Conservation (phyloP, 768 basidiomycete species). For the Coprinellus micaceus region DNA sequence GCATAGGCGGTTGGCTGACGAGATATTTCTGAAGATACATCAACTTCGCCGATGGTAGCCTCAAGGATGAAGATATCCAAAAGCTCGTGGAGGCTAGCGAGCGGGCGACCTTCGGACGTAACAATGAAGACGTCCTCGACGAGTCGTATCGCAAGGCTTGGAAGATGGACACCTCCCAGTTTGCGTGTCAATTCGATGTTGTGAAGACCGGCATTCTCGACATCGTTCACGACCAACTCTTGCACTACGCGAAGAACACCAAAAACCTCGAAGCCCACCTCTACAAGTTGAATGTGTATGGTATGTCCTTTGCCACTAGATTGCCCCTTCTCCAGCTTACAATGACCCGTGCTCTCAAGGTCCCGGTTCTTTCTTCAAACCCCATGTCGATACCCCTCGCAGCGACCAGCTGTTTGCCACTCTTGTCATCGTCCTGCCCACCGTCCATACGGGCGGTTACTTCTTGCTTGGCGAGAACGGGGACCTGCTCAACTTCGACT, state of each 20-base stretch:
- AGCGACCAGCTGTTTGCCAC: slow-evolving; percentile 46
- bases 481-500: slow-evolving; percentile 31
- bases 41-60: neutral
- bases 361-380: slow-evolving; percentile 45
- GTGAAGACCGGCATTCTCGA: slow-evolving; percentile 11
- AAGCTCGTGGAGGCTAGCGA: slow-evolving; percentile 17
- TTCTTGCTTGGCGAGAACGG: slow-evolving; percentile 37
- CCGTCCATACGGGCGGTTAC: slow-evolving; percentile 43
- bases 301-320: slow-evolving; percentile 14
- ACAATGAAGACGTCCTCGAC: slow-evolving; percentile 22
- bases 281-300: slow-evolving; percentile 38
- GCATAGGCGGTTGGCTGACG: neutral
- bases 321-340: neutral
- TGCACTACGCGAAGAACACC: slow-evolving; percentile 13
- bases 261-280: slow-evolving; percentile 23
- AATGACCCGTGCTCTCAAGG: slow-evolving; percentile 19
- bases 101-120: slow-evolving; percentile 22
- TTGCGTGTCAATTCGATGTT: slow-evolving; percentile 20
- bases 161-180: slow-evolving; percentile 17
- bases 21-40: neutral
- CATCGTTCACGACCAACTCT: slow-evolving; percentile 11
- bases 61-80: slow-evolving; percentile 7
- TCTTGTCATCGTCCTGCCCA: slow-evolving; percentile 47
- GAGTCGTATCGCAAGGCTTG: slow-evolving; percentile 25
- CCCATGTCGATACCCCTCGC: slow-evolving; percentile 47